These are phyloP conservation scores for Colletotrichum limetticola DNA, from an alignment of 2,329 filamentous ascomycete species.

Conservation along the genomic window DNA sequence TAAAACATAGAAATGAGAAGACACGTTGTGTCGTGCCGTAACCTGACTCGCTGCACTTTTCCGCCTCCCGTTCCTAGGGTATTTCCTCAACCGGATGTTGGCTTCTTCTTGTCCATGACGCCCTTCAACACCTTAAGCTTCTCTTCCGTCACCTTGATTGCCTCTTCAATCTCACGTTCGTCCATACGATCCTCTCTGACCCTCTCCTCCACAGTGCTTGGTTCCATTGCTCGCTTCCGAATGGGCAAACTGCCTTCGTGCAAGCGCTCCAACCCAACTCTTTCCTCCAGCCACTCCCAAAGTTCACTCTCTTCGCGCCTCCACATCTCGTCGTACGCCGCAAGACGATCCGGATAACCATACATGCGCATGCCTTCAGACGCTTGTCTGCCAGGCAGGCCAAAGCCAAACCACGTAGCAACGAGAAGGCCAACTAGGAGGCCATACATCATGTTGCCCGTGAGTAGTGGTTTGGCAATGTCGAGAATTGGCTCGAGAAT, in stretches of 20 bases:
- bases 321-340: slow-evolving; percentile 96
- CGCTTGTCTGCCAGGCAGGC: slow-evolving; percentile 51
- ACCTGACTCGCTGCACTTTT: slow-evolving; percentile 21
- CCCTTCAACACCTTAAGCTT: slow-evolving; percentile 80
- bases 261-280: slow-evolving; percentile 76
- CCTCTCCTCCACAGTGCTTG: slow-evolving; percentile 69
- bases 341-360: slow-evolving; percentile 72
- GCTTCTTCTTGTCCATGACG: slow-evolving; percentile 71
- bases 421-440: slow-evolving; percentile 79
- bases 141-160: slow-evolving; percentile 88
- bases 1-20: slow-evolving; percentile 19
- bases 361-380: slow-evolving; percentile 49
- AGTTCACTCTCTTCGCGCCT: slow-evolving; percentile 85
- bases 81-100: slow-evolving; percentile 28
- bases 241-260: slow-evolving; percentile 50
- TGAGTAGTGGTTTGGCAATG: slow-evolving; percentile 77
- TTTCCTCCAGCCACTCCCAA: slow-evolving; percentile 93
- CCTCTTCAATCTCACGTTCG: slow-evolving; percentile 79
- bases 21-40: slow-evolving; percentile 33
- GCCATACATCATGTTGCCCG: slow-evolving; percentile 80
- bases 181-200: slow-evolving; percentile 71
- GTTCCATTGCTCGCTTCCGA: slow-evolving; percentile 62
- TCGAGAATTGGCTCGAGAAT: slow-evolving; percentile 77
- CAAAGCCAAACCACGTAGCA: slow-evolving; percentile 78
- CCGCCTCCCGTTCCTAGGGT: slow-evolving; percentile 22